Evolutionary conservation across 1,284 basidiomycete genomes (phyloP).

Genomic region (Blastosporella zonata): DNA sequence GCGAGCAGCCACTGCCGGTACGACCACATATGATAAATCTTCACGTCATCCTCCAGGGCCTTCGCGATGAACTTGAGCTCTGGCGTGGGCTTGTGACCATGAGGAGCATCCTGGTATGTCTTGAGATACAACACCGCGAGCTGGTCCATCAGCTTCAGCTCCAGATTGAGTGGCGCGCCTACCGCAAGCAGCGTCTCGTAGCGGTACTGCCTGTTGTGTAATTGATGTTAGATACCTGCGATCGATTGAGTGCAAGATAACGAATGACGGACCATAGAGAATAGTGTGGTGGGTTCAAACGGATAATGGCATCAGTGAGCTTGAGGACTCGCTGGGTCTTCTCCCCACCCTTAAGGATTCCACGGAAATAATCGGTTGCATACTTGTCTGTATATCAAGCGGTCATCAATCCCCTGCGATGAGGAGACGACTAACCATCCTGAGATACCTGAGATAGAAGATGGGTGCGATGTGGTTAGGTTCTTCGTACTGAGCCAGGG

Average conservation of each 20-base stretch:
- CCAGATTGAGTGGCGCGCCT: slow-evolving; percentile 63
- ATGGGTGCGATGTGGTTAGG: slow-evolving; percentile 82
- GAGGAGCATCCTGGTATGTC: slow-evolving; percentile 87
- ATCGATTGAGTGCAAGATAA: neutral
- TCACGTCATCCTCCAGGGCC: slow-evolving; percentile 72
- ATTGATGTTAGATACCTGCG: slow-evolving; percentile 5
- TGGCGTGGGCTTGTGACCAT: slow-evolving; percentile 46
- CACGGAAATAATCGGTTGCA: slow-evolving; percentile 90
- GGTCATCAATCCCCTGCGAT: neutral
- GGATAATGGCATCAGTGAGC: slow-evolving; percentile 83
- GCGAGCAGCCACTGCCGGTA: slow-evolving; percentile 90
- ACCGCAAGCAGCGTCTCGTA: slow-evolving; percentile 78
- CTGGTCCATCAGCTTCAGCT: slow-evolving; percentile 82
- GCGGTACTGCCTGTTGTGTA: slow-evolving; percentile 85
- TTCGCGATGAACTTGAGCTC: slow-evolving; percentile 81
- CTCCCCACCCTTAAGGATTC: slow-evolving; percentile 73
- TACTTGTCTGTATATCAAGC: slow-evolving; percentile 67
- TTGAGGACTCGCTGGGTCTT: slow-evolving; percentile 77
- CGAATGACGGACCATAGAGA: slow-evolving; percentile 74
- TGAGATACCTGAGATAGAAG: slow-evolving; percentile 80
- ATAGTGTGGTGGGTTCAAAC: slow-evolving; percentile 90
- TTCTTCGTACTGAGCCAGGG: slow-evolving; percentile 80
- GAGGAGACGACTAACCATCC: slow-evolving; percentile 66
- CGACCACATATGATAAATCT: slow-evolving; percentile 97
- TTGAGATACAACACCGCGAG: slow-evolving; percentile 82